Evolutionary conservation across 2,329 filamentous ascomycete genomes (phyloP), one percentile per base, ranked within the genome.

Genomic region (Xylaria sp.): DNA sequence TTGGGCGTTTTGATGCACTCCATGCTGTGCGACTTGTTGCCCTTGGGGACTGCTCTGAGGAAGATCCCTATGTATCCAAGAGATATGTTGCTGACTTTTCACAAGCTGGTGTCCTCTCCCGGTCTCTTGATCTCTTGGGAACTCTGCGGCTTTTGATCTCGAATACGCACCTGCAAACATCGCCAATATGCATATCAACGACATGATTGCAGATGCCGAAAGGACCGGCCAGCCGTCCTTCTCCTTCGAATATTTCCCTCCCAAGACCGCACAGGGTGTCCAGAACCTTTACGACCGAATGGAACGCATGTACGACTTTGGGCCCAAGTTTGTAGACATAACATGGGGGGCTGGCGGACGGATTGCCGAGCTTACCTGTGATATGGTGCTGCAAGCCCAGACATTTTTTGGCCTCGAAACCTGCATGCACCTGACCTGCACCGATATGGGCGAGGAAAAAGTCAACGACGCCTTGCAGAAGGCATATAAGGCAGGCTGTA

Each of bases 251-350:
- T 99, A 97, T 87, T 99, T 99, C 83, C 96, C 96, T 61, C 96
- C 96, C 48, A 99, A 99, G 85, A 99, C 96, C 8, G 92, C 93
- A 12, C 93, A 96, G 84, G 96, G 96, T 87, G 95, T 99, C 13
- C 96, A 99, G 84, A 99, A 99, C 81, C 90, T 99, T 68, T 99
- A 99, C 86, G 96, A 99, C 77, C 93, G 96, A 76, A 98, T 99
- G 93, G 96, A 99, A 83, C 94, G 94, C 83, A 99, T 99, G 96
- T 94, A 97, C 82, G 89, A 91, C 77, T 89, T 97, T 72, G 96
- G 94, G 1, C 96, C 95, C 72, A 92, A 94, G 78, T 99, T 99
- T 85, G 94, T 99, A 80, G 96, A 99, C 82, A 92, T 99, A 78
- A 99, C 96, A 72, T 99, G 96, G 96, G 97, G 97, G 72, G 96